Evolutionary conservation across 257 asterid species (phyloP), one percentile per base, ranked within the genome.

Genomic region (Solanum stenotomum): DNA sequence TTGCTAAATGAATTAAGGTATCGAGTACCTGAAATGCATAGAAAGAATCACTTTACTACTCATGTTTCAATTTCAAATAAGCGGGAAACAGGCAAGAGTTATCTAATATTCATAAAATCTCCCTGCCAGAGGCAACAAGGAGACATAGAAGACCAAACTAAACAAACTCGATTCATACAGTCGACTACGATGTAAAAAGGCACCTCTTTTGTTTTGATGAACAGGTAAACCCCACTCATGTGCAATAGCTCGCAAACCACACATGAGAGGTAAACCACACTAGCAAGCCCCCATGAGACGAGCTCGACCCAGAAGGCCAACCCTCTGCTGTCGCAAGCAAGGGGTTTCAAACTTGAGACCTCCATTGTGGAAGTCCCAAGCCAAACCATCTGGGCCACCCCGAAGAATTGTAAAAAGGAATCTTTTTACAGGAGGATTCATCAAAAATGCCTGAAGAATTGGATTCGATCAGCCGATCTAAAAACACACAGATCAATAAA

Each of bases 401-500:
- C n/a, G 6, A 63, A 63, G 7, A 6, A 63, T n/a, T 23, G 31
- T 63, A n/a, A 63, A 63, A n/a, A n/a, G 16, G 31, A 52, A 87
- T 87, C 88, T 86, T 74, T 71, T 56, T 2, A 6, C 12, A 25
- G 63, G 86, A 89, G 75, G 82, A 86, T 83, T 89, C 87, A 63
- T 85, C 63, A 68, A 85, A 87, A 85, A 16, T 76, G 86, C 38
- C 88, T 76, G 82, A 22, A 74, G 4, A 83, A 33, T 88, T 68
- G 84, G 52, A 81, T 34, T 74, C 87, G 77, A 90, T 89, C 89
- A 84, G 56, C 90, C 82, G 88, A 88, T 85, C 84, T 79, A 59
- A 63, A 68, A 83, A 88, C 42, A 75, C 18, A 22, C 12, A 59
- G 38, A 89, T 89, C 87, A 81, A 42, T 87, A 65, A 33, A 88